Conservation (phyloP, 345 rosid genomes). For the Salix caprea region DNA sequence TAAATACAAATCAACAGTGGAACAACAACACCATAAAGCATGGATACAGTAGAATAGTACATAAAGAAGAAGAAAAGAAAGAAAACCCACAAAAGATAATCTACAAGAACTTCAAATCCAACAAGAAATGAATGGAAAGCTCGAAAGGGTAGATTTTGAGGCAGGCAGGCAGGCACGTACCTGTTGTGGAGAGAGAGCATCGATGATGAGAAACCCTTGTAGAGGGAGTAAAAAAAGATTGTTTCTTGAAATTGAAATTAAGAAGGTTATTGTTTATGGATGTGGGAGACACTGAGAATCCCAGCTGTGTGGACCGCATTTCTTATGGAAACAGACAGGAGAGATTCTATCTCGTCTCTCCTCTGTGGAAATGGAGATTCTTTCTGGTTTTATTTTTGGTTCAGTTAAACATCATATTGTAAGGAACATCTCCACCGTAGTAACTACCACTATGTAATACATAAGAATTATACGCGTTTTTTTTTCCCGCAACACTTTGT, state of each 20-base stretch:
- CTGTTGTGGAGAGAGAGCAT: conserved; percentile 28
- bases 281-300: conserved; percentile 45
- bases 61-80: background rate
- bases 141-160: background rate
- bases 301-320: conserved; percentile 73
- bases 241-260: conserved; percentile 32
- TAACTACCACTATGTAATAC: background rate
- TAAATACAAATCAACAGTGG: background rate
- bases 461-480: background rate
- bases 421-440: background rate
- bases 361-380: conserved; percentile 9
- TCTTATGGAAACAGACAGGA: conserved; percentile 11
- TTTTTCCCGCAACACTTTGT: background rate
- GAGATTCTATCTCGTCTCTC: conserved; percentile 14
- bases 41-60: background rate
- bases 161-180: conserved; percentile 18
- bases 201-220: conserved; percentile 30
- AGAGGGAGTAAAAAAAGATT: conserved; percentile 17
- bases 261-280: conserved; percentile 13
- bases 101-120: background rate
- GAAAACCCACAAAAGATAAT: background rate
- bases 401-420: background rate
- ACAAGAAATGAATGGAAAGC: background rate
- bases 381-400: background rate
- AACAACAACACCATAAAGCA: background rate